Base-by-base conservation (phyloP, 768 basidiomycete genomes). In the Kwoniella europaea region DNA sequence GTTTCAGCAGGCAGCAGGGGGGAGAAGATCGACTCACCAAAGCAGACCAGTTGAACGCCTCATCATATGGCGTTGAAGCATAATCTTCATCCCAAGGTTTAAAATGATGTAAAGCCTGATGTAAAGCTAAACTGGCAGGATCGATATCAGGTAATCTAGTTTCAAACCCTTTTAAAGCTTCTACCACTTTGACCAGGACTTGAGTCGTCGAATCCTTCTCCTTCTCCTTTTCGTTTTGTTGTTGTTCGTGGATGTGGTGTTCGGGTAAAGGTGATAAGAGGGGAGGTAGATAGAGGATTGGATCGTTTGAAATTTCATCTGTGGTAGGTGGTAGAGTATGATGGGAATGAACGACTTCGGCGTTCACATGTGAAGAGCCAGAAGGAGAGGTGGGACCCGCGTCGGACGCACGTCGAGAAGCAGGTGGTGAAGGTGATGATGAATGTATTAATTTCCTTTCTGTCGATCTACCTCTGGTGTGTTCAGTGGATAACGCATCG, bases 1-100 rank as follows among this genome's bases (percentile, higher is more conserved):
- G 52, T n/a, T 9, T 35, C 35, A 35, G 0, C 35, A 35, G 35
- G 35, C 35, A 7, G 1, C 6, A 52, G 50, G 15, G n/a, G 54
- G n/a, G 5, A 24, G 22, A 9, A 10, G n/a, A 9, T 29, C 0
- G 12, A 73, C 83, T 71, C 53, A 83, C 93, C 92, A 97, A 85
- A 56, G 91, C 87, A 18, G 83, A 77, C 94, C 94, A 98, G 82
- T 97, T 97, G 86, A 98, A 98, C 2, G 92, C 91, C 29, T 89
- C 86, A 2, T 85, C 84, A 76, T 96, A 98, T 4, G 89, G 86
- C 3, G 82, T 83, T 10, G 71, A 76, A 0, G 93, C 90, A 72
- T 96, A 97, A 43, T 88, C 15, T 80, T 79, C 9, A 86, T 87
- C 50, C 85, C 76, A 16, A 0, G 92, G 92, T 22, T 78, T 86